Evolutionary conservation across 768 basidiomycete species (phyloP).

Genomic region (Mycena kentingensis): DNA sequence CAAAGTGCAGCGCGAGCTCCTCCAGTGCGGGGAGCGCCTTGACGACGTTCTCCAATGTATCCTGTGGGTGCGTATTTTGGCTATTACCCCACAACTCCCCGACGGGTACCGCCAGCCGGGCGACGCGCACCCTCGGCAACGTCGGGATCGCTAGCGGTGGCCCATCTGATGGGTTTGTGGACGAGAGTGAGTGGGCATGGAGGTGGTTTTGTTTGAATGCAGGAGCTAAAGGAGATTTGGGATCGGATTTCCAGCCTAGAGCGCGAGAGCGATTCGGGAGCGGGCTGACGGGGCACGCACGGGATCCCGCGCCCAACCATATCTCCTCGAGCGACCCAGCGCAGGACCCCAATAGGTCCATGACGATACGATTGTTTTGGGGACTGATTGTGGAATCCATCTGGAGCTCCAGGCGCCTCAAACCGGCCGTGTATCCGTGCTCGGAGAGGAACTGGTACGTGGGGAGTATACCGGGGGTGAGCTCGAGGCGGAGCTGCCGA

Average conservation of each 20-base stretch:
- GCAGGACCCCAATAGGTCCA: neutral
- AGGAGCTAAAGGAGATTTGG: no score
- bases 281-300: no score
- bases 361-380: neutral
- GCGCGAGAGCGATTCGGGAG: neutral
- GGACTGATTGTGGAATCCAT: neutral
- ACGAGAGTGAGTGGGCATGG: no score
- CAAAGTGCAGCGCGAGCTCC: neutral
- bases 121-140: neutral
- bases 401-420: neutral
- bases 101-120: neutral
- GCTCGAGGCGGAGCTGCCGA: neutral
- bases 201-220: no score
- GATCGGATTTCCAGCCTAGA: neutral
- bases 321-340: neutral
- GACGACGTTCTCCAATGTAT: neutral
- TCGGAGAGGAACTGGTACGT: neutral
- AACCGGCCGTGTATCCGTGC: neutral
- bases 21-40: neutral
- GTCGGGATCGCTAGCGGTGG: neutral
- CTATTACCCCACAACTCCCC: neutral
- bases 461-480: neutral
- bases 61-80: neutral
- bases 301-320: neutral
- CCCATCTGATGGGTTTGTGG: no score